Evolutionary conservation across 1,284 basidiomycete species (phyloP), one percentile per base, ranked within the genome.

Genomic region (Butyriboletus appendiculatus): DNA sequence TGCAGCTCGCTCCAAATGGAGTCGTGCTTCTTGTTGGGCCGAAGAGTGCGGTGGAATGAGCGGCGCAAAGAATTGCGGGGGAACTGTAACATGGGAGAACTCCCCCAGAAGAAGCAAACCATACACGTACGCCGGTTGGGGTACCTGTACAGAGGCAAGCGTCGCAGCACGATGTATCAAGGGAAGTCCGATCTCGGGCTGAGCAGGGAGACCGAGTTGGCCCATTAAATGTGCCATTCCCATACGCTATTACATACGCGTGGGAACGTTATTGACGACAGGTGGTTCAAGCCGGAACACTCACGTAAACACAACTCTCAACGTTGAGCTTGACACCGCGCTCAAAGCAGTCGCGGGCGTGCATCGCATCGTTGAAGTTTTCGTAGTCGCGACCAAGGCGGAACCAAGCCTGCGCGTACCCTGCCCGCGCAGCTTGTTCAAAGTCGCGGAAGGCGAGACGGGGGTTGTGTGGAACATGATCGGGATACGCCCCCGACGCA

Each of bases 171-270:
- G 82, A 40, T 84, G 80, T 10, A 98, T 81, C 49, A 94, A 77
- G 0, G 87, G 81, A 0, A 97, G 66, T 0, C 91, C 95, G 5
- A 73, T 68, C 5, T 78, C 68, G 0, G 81, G 77, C 50, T 84
- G 80, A 11, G 78, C 64, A 0, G 80, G 72, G 3, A 93, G 73
- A 7, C 81, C 81, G 28, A 98, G 85, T 68, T 98, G 94, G 24
- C 93, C 94, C 58, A 96, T 81, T 12, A 98, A 75, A 66, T 94
- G 78, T 0, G 93, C 94, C 88, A 97, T 96, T 2, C 92, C 94
- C 75, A 96, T 81, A 1, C 94, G 85, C 88, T 94, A 64, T 59
- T 40, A 50, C 28, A 43, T 18, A 48, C 40, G 28, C 41, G 34
- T 48, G 48, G 45, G 48, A 55, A 55, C 35, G 15, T 45, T 41